phyloP scores from a whole-genome alignment of 495 filamentous ascomycete genomes.

The Xylaria grammica region DNA sequence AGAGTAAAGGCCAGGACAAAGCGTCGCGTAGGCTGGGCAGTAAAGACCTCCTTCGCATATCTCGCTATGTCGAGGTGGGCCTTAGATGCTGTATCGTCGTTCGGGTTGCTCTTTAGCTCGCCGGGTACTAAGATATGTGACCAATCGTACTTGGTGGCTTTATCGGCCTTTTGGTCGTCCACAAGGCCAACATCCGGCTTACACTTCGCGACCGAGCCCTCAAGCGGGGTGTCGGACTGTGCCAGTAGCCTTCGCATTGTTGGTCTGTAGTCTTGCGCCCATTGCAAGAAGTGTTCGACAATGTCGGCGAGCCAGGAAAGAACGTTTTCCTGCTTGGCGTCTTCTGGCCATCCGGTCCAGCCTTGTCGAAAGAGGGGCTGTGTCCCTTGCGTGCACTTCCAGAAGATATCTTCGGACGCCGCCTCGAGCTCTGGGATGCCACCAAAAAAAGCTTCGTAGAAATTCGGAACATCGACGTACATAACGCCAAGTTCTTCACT shows the following conservation, averaged over 20 bases:
- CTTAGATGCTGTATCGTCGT: constrained; percentile 40
- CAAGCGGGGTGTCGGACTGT: constrained; percentile 42
- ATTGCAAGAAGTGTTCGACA: constrained; percentile 38
- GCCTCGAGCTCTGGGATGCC: constrained; percentile 35
- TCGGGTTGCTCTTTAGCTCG: constrained; percentile 55
- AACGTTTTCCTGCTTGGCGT: constrained; percentile 38
- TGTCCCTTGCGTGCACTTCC: constrained; percentile 41
- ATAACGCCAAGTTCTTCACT: constrained; percentile 42
- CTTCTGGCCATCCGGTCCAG: constrained; percentile 39
- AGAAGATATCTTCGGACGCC: constrained; percentile 41
- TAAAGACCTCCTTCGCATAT: constrained; percentile 53
- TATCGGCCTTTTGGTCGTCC: constrained; percentile 36
- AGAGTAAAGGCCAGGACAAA: constrained; percentile 56
- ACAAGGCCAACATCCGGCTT: constrained; percentile 55
- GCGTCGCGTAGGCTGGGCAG: constrained; percentile 50
- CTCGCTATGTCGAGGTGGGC: constrained; percentile 48
- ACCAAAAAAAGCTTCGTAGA: constrained; percentile 44
- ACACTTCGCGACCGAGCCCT: constrained; percentile 43
- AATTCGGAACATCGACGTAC: constrained; percentile 43
- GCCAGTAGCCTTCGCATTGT: constrained; percentile 34
- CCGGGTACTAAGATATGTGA: constrained; percentile 53
- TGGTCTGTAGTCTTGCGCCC: constrained; percentile 27
- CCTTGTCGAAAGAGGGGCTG: constrained; percentile 34
- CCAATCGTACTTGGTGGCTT: constrained; percentile 44
- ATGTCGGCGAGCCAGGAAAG: constrained; percentile 44